Base-by-base conservation (phyloP, 2,329 filamentous ascomycete species). In the Cordyceps militaris region DNA sequence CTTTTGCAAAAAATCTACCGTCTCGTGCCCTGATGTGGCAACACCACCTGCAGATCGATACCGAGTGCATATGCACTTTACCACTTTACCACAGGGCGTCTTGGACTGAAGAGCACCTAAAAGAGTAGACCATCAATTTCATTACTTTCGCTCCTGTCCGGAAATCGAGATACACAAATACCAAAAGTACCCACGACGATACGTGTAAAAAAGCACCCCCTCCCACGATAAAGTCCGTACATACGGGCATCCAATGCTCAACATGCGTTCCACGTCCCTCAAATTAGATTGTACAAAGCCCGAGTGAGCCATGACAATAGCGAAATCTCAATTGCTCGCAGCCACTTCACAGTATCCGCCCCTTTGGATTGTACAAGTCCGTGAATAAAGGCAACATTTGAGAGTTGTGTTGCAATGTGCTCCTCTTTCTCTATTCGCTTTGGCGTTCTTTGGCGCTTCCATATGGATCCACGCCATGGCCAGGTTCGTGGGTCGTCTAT, bases 41-140 rank as follows among this genome's bases (percentile, higher is more conserved):
- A n/a, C n/a, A n/a, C n/a, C n/a, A n/a, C n/a, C n/a, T n/a, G n/a
- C n/a, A n/a, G n/a, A n/a, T n/a, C n/a, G n/a, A n/a, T n/a, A n/a
- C n/a, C n/a, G n/a, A n/a, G n/a, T n/a, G n/a, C n/a, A n/a, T n/a
- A n/a, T n/a, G n/a, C n/a, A n/a, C n/a, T n/a, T n/a, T n/a, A n/a
- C n/a, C n/a, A n/a, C n/a, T n/a, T n/a, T n/a, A n/a, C n/a, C n/a
- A n/a, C 30, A 49, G 19, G 28, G n/a, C 36, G 21, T 16, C 43
- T 26, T n/a, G 14, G 24, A 47, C n/a, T 19, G 24, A 14, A 28
- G 19, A n/a, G 43, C 43, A 46, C 14, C n/a, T 14, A 26, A 4
- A 7, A 30, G 34, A 13, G 48, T 40, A 26, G 34, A 53, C 49
- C 50, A 53, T 43, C 50, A 53, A 53, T 53, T 53, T 53, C 50